Evolutionary conservation across 306 rosid species (phyloP).

Genomic region (Rosa rugosa): DNA sequence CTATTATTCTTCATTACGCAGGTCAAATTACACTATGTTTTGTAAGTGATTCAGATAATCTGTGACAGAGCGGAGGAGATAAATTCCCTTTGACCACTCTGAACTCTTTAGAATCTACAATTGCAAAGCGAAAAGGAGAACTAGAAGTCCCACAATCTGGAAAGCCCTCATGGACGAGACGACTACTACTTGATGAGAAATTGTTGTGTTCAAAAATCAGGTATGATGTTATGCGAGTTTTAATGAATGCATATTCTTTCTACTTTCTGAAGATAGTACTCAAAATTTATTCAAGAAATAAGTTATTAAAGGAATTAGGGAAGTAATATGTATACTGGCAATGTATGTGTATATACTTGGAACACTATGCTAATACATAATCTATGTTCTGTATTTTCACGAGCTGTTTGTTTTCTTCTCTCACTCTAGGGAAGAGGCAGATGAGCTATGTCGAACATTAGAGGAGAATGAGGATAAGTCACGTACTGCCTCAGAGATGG

Average conservation of each 20-base stretch:
- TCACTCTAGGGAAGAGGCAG: slow-evolving; percentile 70
- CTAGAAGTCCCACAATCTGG: slow-evolving; percentile 36
- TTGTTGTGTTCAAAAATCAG: slow-evolving; percentile 83
- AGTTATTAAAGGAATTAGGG: neutral
- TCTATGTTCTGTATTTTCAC: neutral
- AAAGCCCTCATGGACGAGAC: slow-evolving; percentile 80
- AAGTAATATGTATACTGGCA: neutral
- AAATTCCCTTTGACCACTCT: slow-evolving; percentile 65
- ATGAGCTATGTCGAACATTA: slow-evolving; percentile 72
- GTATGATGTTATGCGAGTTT: slow-evolving; percentile 24
- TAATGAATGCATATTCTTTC: neutral
- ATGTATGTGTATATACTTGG: neutral
- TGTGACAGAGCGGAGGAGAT: slow-evolving; percentile 50
- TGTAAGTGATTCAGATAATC: slow-evolving; percentile 21
- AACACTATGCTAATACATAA: neutral
- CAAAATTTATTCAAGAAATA: neutral
- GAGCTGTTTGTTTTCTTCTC: neutral
- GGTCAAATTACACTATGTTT: slow-evolving; percentile 3
- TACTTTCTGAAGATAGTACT: neutral
- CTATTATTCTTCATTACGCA: neutral
- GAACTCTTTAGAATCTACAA: slow-evolving; percentile 66
- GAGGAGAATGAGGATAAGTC: slow-evolving; percentile 67
- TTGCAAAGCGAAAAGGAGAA: slow-evolving; percentile 70
- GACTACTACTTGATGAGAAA: slow-evolving; percentile 51
- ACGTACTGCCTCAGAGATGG: slow-evolving; percentile 80